These are phyloP conservation scores for Capronia epimyces DNA, from an alignment of 2,329 filamentous ascomycete species.

Conservation along the genomic window DNA sequence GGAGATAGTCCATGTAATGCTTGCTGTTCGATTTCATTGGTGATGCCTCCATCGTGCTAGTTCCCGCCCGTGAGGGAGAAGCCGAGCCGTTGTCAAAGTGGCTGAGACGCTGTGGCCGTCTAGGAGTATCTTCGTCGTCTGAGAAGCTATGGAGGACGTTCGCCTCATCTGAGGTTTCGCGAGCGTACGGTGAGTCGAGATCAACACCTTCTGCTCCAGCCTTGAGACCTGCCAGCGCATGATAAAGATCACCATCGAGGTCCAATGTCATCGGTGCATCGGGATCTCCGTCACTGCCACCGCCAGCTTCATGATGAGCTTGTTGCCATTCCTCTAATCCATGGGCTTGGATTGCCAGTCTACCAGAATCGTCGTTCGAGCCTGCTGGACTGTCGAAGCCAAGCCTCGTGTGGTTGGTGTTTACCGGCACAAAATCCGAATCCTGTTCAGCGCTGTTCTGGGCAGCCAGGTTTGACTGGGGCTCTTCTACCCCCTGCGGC, in stretches of 20 bases:
- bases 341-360: not conserved
- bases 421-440: not conserved
- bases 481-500: not conserved
- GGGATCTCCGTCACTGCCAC: slow-evolving; percentile 3
- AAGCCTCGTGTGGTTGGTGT: not conserved
- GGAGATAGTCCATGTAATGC: slow-evolving; percentile 23
- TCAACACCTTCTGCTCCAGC: no score
- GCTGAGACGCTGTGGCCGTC: not conserved
- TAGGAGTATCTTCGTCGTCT: slow-evolving; percentile 12
- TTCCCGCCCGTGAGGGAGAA: slow-evolving; percentile 9
- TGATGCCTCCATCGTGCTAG: slow-evolving; percentile 10
- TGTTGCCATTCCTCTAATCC: not conserved
- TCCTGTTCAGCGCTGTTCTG: not conserved
- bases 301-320: not conserved
- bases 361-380: not conserved
- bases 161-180: not conserved
- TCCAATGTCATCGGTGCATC: slow-evolving; percentile 1
- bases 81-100: slow-evolving; percentile 2
- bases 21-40: slow-evolving; percentile 7
- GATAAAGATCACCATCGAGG: slow-evolving; percentile 2
- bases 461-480: not conserved
- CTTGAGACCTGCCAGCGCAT: not conserved
- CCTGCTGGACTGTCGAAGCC: not conserved
- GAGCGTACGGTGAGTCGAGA: slow-evolving; percentile 5
- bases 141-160: slow-evolving; percentile 8